phyloP scores from a whole-genome alignment of 768 basidiomycete species.

The Lactarius quietus region DNA sequence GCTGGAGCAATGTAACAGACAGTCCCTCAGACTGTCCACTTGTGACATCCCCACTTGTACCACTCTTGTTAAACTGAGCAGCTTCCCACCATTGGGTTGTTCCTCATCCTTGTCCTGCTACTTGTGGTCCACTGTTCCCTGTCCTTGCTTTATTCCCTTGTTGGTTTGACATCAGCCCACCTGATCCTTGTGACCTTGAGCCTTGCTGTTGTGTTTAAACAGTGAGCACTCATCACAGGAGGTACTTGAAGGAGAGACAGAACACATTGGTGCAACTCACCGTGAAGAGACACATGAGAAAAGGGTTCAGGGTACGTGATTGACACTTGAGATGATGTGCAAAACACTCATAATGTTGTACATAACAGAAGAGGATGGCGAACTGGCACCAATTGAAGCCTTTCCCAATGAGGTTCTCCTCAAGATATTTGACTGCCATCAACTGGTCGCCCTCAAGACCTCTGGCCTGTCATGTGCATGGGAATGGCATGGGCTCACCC shows the following conservation, averaged over 20 bases:
- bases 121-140: too few relatives aligned
- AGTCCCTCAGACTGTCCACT: too few relatives aligned
- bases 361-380: neutral
- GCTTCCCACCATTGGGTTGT: too few relatives aligned
- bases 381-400: neutral
- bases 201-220: too few relatives aligned
- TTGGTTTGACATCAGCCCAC: too few relatives aligned
- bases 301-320: neutral
- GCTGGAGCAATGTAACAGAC: too few relatives aligned
- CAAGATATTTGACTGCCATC: constrained; percentile 8
- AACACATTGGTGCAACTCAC: neutral
- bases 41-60: too few relatives aligned
- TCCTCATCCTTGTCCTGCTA: too few relatives aligned
- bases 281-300: neutral
- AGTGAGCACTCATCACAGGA: too few relatives aligned
- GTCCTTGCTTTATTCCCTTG: too few relatives aligned
- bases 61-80: too few relatives aligned
- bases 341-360: neutral
- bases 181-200: too few relatives aligned
- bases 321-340: neutral
- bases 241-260: neutral
- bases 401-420: constrained; percentile 13
- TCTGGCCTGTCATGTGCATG: neutral
- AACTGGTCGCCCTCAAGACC: neutral
- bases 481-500: constrained; percentile 14